Evolutionary conservation across 306 rosid genomes (phyloP).

Genomic region (Benincasa hispida): DNA sequence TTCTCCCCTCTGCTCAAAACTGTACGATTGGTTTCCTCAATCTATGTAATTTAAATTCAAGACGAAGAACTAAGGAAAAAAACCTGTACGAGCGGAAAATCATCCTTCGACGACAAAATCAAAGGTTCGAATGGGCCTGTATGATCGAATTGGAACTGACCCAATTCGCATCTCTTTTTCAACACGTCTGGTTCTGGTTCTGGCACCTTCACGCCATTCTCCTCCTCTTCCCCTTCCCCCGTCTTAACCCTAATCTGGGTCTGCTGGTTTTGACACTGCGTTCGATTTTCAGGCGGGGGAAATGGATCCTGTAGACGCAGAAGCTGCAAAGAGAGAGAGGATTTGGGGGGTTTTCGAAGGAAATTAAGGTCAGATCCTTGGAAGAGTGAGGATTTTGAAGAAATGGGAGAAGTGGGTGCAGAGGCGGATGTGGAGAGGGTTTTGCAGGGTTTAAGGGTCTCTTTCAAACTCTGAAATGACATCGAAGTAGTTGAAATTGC

Average conservation of each 20-base stretch:
- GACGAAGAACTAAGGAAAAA: not conserved
- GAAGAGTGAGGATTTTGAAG: constrained; percentile 18
- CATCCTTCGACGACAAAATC: constrained; percentile 39
- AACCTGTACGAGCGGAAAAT: constrained; percentile 58
- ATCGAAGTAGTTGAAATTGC: constrained; percentile 13
- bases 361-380: constrained; percentile 14
- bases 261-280: constrained; percentile 9
- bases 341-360: constrained; percentile 66
- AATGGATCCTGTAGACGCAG: constrained; percentile 46
- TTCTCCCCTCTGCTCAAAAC: not conserved
- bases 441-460: constrained; percentile 48
- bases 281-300: constrained; percentile 13
- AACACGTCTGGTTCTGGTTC: constrained; percentile 22
- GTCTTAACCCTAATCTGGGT: not conserved
- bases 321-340: constrained; percentile 62
- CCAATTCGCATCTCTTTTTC: constrained; percentile 15
- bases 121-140: constrained; percentile 67
- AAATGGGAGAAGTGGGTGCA: constrained; percentile 14
- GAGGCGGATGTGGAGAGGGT: constrained; percentile 15
- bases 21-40: not conserved
- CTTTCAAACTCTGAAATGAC: constrained; percentile 64
- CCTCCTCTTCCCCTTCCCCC: constrained; percentile 8
- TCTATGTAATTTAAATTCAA: not conserved
- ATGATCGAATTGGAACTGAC: constrained; percentile 52
- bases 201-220: constrained; percentile 17